These are phyloP conservation scores for Jatropha podagrica DNA, from an alignment of 441 rosid genomes.

Conservation along the genomic window DNA sequence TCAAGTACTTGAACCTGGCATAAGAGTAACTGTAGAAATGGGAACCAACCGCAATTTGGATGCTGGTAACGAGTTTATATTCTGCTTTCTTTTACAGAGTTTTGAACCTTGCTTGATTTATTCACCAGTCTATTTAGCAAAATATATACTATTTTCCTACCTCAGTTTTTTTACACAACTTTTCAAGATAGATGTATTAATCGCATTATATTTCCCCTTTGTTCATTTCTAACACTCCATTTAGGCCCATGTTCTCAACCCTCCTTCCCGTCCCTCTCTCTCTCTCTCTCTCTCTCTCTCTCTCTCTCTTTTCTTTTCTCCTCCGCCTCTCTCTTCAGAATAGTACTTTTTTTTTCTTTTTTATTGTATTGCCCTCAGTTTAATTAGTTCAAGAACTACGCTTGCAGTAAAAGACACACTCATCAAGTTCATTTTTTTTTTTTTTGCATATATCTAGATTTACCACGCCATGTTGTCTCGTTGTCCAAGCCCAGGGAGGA, in stretches of 20 bases:
- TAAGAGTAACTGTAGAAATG: constrained; percentile 91
- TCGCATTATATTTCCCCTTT: background rate
- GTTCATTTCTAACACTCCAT: background rate
- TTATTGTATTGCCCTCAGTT: background rate
- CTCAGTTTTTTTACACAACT: background rate
- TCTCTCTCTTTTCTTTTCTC: background rate
- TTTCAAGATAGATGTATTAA: background rate
- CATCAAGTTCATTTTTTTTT: constrained; percentile 19
- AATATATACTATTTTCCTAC: background rate
- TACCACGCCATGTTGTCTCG: constrained; percentile 60
- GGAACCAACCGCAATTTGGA: constrained; percentile 69
- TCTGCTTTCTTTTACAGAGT: background rate
- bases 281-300: background rate
- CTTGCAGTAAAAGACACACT: background rate
- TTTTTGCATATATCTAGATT: constrained; percentile 51
- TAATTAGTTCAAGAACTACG: constrained; percentile 8
- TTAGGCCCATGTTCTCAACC: background rate
- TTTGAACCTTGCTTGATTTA: constrained; percentile 6
- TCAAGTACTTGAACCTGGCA: constrained; percentile 72
- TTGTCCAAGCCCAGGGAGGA: constrained; percentile 77
- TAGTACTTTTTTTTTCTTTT: background rate
- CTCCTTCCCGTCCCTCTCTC: too few relatives aligned
- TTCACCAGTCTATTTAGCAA: background rate
- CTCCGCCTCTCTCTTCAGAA: background rate
- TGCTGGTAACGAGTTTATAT: constrained; percentile 39